These are phyloP conservation scores for Oenanthe sinensis DNA, from an alignment of 129 eudicot species.

Conservation along the genomic window DNA sequence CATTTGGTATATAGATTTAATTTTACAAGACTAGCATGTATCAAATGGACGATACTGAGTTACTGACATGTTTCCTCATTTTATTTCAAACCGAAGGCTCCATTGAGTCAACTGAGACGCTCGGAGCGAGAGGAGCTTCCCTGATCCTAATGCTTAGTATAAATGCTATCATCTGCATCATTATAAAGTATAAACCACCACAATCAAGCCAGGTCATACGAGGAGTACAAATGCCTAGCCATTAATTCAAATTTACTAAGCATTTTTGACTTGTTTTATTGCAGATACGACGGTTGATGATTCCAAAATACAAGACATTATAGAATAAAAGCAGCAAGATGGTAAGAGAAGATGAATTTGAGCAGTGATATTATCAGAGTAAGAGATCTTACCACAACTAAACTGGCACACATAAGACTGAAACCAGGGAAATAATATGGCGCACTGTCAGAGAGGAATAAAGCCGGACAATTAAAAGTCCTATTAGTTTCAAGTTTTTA, in stretches of 20 bases:
- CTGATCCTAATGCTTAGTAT: slow-evolving; percentile 49
- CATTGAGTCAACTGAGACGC: not conserved
- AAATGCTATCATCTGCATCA: slow-evolving; percentile 58
- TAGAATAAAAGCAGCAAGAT: not conserved
- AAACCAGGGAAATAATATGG: slow-evolving; percentile 89
- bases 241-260: not conserved
- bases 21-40: not conserved
- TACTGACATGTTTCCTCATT: not conserved
- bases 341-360: not conserved
- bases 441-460: slow-evolving; percentile 65
- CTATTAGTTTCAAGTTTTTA: not conserved
- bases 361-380: not conserved
- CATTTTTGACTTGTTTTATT: too few species aligned
- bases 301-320: too few species aligned
- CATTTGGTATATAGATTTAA: not conserved
- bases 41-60: too few species aligned
- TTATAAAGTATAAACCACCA: not conserved
- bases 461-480: slow-evolving; percentile 28
- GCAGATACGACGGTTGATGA: too few species aligned
- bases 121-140: slow-evolving; percentile 27
- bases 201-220: not conserved
- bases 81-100: not conserved
- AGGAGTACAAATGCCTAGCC: not conserved
- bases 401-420: slow-evolving; percentile 56
- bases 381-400: slow-evolving; percentile 38